Evolutionary conservation across 805 yeast species (phyloP), one percentile per base, ranked within the genome.

Genomic region (Starmerella floricola): DNA sequence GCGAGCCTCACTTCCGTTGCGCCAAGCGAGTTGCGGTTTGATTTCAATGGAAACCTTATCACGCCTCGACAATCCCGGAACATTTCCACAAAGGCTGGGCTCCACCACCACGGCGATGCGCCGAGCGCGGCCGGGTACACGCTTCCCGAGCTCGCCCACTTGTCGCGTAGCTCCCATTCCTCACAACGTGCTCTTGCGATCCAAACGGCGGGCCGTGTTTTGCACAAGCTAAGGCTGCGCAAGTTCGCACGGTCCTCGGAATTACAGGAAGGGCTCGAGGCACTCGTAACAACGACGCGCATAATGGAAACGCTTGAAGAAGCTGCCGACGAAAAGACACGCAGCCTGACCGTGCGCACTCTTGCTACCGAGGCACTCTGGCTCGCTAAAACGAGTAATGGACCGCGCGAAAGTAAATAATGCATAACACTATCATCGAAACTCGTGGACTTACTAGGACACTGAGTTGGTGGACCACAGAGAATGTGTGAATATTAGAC

Each of bases 71-170:
- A 74, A 38, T 65, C 75, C 24, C 59, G 62, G 1, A 60, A 61
- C 19, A 60, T 73, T 6, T 75, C 80, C 2, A 68, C 78, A 0
- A 64, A 68, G 31, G 57, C 71, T 31, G 98, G 95, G 0, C 69
- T 91, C 20, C 95, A 85, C 55, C 97, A 91, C 58, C 99, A 91
- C 60, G 72, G 95, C 0, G 84, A 79, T 10, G 76, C 79, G 36
- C 95, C 97, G 0, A 76, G 78, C 34, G 66, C 87, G 40, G 94
- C 97, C 0, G 99, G 99, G 0, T 91, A 91, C 59, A 87, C 96
- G 0, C 58, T 91, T 19, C 67, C 74, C 0, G 99, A 91, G 57
- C 66, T 91, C 39, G 79, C 80, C 1, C 91, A 80, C 51, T 68
- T 84, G 36, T 64, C 86, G 4, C 68, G 95, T 49, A 83, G 95